phyloP scores from a whole-genome alignment of 2,329 filamentous ascomycete genomes.

The Trichoderma sp. region DNA sequence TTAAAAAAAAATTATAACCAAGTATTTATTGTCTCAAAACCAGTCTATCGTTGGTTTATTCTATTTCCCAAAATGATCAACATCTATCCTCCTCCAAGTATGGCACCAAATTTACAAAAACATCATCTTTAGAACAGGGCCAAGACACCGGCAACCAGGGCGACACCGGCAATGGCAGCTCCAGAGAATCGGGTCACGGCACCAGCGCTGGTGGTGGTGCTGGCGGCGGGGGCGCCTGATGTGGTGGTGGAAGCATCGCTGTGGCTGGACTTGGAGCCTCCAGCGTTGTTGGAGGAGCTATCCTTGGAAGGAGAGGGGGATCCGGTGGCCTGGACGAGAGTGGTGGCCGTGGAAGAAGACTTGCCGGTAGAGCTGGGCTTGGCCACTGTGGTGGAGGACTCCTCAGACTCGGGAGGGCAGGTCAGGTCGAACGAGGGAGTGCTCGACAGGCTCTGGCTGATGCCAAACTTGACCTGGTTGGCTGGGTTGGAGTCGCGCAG shows the following conservation, averaged over 20 bases:
- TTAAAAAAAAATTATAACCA: neutral
- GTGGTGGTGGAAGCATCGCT: constrained; percentile 9
- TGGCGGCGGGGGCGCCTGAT: neutral
- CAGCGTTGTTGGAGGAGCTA: constrained; percentile 4
- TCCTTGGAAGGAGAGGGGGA: constrained; percentile 8
- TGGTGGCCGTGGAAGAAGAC: constrained; percentile 3
- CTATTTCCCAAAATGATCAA: neutral
- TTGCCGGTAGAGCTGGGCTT: constrained; percentile 7
- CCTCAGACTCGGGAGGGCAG: constrained; percentile 43
- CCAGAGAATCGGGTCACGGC: constrained; percentile 20
- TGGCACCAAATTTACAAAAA: constrained; percentile 7
- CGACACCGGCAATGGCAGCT: constrained; percentile 21
- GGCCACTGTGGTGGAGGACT: constrained; percentile 12
- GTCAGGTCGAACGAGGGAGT: constrained; percentile 51
- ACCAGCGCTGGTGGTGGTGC: neutral
- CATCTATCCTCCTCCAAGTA: neutral
- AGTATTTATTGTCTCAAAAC: constrained; percentile 10
- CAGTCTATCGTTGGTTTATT: constrained; percentile 16
- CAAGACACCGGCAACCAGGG: constrained; percentile 17
- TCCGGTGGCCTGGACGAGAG: constrained; percentile 10
- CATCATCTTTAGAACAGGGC: constrained; percentile 21
- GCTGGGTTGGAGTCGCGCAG: constrained; percentile 59
- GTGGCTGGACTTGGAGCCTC: constrained; percentile 4
- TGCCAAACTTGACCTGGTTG: constrained; percentile 56
- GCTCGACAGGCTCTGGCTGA: constrained; percentile 52